phyloP scores from a whole-genome alignment of 371 early-diverging fungal genomes.

The Amoeboaphelidium protococcarum region DNA sequence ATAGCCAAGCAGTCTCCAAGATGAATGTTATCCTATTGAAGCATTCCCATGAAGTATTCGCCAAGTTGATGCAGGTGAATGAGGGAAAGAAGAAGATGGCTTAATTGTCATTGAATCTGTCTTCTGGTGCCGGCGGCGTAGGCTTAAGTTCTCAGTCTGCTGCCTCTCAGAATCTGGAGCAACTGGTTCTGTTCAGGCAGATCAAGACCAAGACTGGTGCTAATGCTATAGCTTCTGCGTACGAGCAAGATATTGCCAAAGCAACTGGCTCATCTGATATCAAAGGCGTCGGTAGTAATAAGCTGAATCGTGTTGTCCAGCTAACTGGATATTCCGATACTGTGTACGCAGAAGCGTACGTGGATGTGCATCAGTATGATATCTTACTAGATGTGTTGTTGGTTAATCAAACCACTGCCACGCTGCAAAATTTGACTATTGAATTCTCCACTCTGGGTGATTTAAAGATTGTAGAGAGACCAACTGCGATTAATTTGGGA shows the following conservation, averaged over 20 bases:
- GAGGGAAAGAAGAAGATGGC: too few species aligned
- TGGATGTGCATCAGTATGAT: conserved; percentile 85
- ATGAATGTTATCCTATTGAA: conserved; percentile 24
- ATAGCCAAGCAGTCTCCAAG: neutral
- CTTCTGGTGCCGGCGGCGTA: too few species aligned
- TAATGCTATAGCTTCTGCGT: conserved; percentile 10
- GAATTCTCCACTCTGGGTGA: conserved; percentile 95
- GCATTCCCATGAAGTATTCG: conserved; percentile 51
- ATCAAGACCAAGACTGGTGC: neutral
- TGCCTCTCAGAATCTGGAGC: too few species aligned
- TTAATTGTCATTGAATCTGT: too few species aligned
- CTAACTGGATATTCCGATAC: conserved; percentile 93
- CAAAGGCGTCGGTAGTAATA: conserved; percentile 29
- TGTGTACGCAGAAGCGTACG: conserved; percentile 94
- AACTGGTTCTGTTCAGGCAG: neutral
- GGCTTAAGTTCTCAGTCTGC: too few species aligned
- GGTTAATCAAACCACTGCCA: conserved; percentile 90
- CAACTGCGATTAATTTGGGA: conserved; percentile 60
- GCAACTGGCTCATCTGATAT: conserved; percentile 49
- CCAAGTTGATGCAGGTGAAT: conserved; percentile 40
- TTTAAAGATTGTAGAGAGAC: conserved; percentile 82
- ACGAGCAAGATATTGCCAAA: conserved; percentile 56
- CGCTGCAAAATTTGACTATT: conserved; percentile 81
- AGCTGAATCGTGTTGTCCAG: conserved; percentile 64
- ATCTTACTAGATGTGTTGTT: conserved; percentile 88